phyloP scores from a whole-genome alignment of 2,329 filamentous ascomycete species.

The Drechslera avenae region DNA sequence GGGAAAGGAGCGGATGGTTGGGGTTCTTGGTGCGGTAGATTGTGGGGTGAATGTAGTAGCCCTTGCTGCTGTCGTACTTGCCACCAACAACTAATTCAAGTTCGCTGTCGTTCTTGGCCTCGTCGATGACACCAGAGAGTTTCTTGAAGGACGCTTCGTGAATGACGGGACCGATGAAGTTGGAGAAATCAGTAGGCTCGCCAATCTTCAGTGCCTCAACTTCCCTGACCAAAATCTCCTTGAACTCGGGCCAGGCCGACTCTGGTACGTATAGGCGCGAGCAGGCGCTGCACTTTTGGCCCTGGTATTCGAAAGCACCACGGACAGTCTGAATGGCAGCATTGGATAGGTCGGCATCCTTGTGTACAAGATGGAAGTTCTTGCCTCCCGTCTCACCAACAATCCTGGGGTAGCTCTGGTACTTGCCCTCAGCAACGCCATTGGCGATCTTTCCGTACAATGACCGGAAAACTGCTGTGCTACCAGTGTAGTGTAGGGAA shows the following conservation, averaged over 20 bases:
- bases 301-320: constrained; percentile 88
- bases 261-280: constrained; percentile 79
- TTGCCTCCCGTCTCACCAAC: constrained; percentile 92
- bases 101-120: constrained; percentile 74
- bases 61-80: constrained; percentile 75
- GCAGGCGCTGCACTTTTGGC: constrained; percentile 88
- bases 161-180: constrained; percentile 89
- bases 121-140: constrained; percentile 75
- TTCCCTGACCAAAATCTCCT: constrained; percentile 69
- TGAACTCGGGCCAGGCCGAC: constrained; percentile 75
- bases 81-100: constrained; percentile 77
- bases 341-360: constrained; percentile 76
- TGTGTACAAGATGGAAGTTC: constrained; percentile 88
- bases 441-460: constrained; percentile 85
- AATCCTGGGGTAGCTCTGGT: constrained; percentile 83
- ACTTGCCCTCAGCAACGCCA: constrained; percentile 80
- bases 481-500: constrained; percentile 93
- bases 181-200: constrained; percentile 69
- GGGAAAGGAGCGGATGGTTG: constrained; percentile 72
- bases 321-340: constrained; percentile 82
- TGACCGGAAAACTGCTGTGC: constrained; percentile 86
- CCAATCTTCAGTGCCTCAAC: constrained; percentile 73
- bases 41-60: constrained; percentile 84
- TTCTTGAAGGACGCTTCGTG: constrained; percentile 82
- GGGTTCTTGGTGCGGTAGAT: constrained; percentile 78